phyloP scores from a whole-genome alignment of 192 early-diverging fungal species.

The Coemansia sp. region DNA sequence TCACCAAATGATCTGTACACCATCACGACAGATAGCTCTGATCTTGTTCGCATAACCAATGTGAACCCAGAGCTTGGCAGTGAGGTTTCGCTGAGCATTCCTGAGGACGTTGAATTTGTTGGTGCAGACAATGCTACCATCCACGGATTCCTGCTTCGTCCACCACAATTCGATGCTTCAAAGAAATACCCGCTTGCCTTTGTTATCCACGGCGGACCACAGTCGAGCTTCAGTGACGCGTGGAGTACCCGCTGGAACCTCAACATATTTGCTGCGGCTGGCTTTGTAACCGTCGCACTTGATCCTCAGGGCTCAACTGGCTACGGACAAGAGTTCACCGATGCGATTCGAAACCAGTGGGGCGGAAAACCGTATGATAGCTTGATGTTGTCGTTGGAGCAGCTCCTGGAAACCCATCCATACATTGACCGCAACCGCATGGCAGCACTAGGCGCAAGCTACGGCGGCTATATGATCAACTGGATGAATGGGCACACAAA shows the following conservation, averaged over 20 bases:
- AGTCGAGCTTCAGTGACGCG: constrained; percentile 55
- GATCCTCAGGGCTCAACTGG: constrained; percentile 81
- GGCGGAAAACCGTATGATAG: constrained; percentile 72
- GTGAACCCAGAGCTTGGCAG: constrained; percentile 40
- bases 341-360: constrained; percentile 79
- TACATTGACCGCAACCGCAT: constrained; percentile 64
- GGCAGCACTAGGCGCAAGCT: constrained; percentile 70
- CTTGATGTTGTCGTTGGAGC: constrained; percentile 69
- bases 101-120: constrained; percentile 68
- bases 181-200: constrained; percentile 76
- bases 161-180: constrained; percentile 50
- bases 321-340: constrained; percentile 76
- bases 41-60: constrained; percentile 44
- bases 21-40: constrained; percentile 37
- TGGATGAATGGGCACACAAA: constrained; percentile 83
- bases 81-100: constrained; percentile 44
- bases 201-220: constrained; percentile 84
- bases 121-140: constrained; percentile 58
- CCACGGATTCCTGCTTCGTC: constrained; percentile 49
- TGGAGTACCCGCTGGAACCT: constrained; percentile 76
- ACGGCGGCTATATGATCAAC: constrained; percentile 86
- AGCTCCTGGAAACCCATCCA: constrained; percentile 36
- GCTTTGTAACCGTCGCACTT: constrained; percentile 70
- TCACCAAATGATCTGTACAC: constrained; percentile 56
- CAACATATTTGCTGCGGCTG: constrained; percentile 69